Evolutionary conservation across 2,329 filamentous ascomycete genomes (phyloP), one percentile per base, ranked within the genome.

Genomic region (Botrytis tulipae): DNA sequence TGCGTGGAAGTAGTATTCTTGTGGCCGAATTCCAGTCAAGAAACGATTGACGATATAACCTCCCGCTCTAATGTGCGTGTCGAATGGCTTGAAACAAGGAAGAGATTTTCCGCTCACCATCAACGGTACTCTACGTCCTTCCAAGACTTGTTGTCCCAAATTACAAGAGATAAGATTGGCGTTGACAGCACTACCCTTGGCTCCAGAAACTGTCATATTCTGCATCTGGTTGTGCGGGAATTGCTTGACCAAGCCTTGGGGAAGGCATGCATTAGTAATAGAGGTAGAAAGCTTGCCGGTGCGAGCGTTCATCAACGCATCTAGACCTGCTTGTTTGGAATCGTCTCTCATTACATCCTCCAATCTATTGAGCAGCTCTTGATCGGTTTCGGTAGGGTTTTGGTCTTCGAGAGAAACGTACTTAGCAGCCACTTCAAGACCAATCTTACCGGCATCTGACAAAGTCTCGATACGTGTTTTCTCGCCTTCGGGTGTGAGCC

Each of bases 221-320:
- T 99, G 96, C 95, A 99, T 99, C 83, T 98, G 95, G 80, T 99
- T 99, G 80, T 92, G 92, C 1, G 96, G 96, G 83, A 99, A 99
- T 12, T 92, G 89, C 83, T 98, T 99, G 79, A 93, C 90, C 42
- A 99, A 88, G 60, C 93, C 94, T 32, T 85, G 84, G 0, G 96
- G 96, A 77, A 99, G 87, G 82, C 94, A 97, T 3, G 89, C 88
- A 65, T 86, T 86, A 16, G 95, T 97, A 62, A 98, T 91, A 1
- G 86, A 88, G 25, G 92, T 91, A 6, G 95, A 98, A 40, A 99
- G 88, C 5, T 87, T 83, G 20, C 86, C 86, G 69, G 90, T 92
- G 68, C 87, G 87, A 40, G 88, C 86, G 80, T 97, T 98, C 82
- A 93, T 93, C 77, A 98, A 86, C 76, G 92, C 87, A 86, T 99